These are phyloP conservation scores for Pythium dissimile DNA, from an alignment of 352 stramenopile species.

Conservation along the genomic window DNA sequence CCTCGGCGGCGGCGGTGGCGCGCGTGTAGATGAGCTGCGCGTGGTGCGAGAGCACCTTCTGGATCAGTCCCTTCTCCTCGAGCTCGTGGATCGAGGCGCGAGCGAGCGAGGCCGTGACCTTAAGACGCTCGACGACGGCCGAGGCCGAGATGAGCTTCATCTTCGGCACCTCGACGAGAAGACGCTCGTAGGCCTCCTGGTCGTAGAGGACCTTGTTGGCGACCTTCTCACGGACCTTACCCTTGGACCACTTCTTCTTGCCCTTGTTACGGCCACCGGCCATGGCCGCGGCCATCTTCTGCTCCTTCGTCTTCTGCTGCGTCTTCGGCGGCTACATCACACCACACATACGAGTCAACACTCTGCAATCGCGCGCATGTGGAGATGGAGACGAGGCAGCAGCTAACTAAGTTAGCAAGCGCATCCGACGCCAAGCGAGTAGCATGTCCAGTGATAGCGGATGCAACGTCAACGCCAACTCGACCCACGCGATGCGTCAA, in stretches of 20 bases:
- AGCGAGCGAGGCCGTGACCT: slow-evolving; percentile 98
- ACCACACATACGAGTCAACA: neutral
- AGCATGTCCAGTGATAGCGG: too few relatives aligned
- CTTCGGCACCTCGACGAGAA: slow-evolving; percentile 98
- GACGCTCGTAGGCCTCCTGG: slow-evolving; percentile 98
- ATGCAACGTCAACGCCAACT: too few relatives aligned
- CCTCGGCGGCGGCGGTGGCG: slow-evolving; percentile 76
- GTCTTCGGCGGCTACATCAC: slow-evolving; percentile 94
- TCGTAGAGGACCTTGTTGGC: slow-evolving; percentile 99
- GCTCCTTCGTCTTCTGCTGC: slow-evolving; percentile 99
- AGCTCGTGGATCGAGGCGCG: slow-evolving; percentile 93
- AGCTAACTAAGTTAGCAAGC: too few relatives aligned
- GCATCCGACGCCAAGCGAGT: too few relatives aligned
- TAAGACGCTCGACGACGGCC: slow-evolving; percentile 98
- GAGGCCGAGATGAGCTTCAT: slow-evolving; percentile 99
- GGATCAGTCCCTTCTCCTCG: slow-evolving; percentile 95
- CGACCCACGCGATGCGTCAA: too few relatives aligned
- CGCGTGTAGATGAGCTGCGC: slow-evolving; percentile 99
- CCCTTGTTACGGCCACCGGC: slow-evolving; percentile 97
- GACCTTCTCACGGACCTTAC: slow-evolving; percentile 99
- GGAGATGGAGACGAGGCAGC: too few relatives aligned
- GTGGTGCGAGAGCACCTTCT: slow-evolving; percentile 93
- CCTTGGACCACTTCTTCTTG: slow-evolving; percentile 99
- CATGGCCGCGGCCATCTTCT: slow-evolving; percentile 99
- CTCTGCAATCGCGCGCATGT: too few relatives aligned